These are phyloP conservation scores for Acacia pycnantha DNA, from an alignment of 331 rosid genomes.

Conservation along the genomic window DNA sequence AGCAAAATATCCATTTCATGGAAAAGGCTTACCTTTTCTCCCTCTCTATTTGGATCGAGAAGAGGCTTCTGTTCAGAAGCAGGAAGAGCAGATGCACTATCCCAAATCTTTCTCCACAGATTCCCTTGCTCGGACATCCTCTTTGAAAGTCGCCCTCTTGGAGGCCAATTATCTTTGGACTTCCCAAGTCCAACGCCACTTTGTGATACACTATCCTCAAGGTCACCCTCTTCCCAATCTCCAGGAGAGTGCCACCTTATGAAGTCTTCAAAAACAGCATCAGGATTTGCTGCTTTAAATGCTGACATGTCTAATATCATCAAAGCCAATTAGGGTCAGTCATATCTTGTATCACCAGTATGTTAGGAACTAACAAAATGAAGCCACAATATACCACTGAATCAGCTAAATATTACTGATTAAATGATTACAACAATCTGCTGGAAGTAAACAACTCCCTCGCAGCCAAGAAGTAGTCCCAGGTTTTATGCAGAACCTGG, in stretches of 20 bases:
- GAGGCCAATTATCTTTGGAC: conserved; percentile 68
- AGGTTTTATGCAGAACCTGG: too few species aligned
- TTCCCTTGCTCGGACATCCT: conserved; percentile 98
- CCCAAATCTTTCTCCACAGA: conserved; percentile 90
- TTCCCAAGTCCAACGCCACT: conserved; percentile 29
- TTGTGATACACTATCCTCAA: conserved; percentile 40
- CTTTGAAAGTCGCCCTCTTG: conserved; percentile 79
- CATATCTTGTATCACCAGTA: conserved; percentile 11
- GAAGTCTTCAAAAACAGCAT: conserved; percentile 89
- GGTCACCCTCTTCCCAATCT: conserved; percentile 79
- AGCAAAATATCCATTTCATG: conserved; percentile 13
- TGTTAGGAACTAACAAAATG: too few species aligned
- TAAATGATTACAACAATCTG: too few species aligned
- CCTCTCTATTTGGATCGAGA: conserved; percentile 92
- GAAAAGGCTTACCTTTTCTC: conserved; percentile 69
- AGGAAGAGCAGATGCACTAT: conserved; percentile 62
- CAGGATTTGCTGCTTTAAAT: conserved; percentile 96
- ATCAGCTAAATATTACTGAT: too few species aligned
- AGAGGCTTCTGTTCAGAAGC: conserved; percentile 91
- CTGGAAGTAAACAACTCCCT: too few species aligned
- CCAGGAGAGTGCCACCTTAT: conserved; percentile 99
- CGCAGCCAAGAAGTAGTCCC: too few species aligned
- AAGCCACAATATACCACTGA: too few species aligned
- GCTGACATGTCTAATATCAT: conserved; percentile 83
- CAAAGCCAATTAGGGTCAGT: conserved; percentile 33